These are phyloP conservation scores for Boletus tylopilopsis DNA, from an alignment of 768 basidiomycete genomes.

Conservation along the genomic window DNA sequence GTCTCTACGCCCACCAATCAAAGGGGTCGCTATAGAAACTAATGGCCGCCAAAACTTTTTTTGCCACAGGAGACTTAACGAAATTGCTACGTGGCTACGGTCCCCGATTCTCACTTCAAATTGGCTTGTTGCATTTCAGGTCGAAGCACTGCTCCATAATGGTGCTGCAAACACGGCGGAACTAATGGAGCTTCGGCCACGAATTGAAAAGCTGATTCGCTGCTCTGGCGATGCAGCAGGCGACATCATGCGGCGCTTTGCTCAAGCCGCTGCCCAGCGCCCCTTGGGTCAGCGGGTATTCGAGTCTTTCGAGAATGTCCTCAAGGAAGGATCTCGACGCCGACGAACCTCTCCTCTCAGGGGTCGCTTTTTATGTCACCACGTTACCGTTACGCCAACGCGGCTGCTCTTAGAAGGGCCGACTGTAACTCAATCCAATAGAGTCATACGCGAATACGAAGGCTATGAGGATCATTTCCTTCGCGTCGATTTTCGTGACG, in stretches of 20 bases:
- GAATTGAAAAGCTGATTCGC: slow-evolving; percentile 40
- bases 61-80: slow-evolving; percentile 40
- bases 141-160: slow-evolving; percentile 66
- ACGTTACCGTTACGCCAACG: slow-evolving; percentile 75
- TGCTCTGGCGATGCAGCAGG: slow-evolving; percentile 35
- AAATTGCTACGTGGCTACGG: slow-evolving; percentile 41
- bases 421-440: slow-evolving; percentile 70
- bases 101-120: slow-evolving; percentile 34
- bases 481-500: slow-evolving; percentile 82
- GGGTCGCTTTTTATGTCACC: slow-evolving; percentile 61
- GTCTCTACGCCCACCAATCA: slow-evolving; percentile 36
- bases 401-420: slow-evolving; percentile 75
- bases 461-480: slow-evolving; percentile 66
- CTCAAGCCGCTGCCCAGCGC: slow-evolving; percentile 43
- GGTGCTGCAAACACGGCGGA: slow-evolving; percentile 60
- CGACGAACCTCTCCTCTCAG: slow-evolving; percentile 23
- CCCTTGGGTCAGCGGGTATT: slow-evolving; percentile 40
- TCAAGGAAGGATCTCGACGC: slow-evolving; percentile 15
- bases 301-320: slow-evolving; percentile 44
- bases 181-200: slow-evolving; percentile 42
- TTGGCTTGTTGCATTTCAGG: slow-evolving; percentile 74
- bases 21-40: slow-evolving; percentile 46
- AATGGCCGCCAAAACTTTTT: slow-evolving; percentile 47
- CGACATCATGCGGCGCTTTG: slow-evolving; percentile 53
- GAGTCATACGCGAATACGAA: slow-evolving; percentile 67